Evolutionary conservation across 139 green algal genomes (phyloP).

Genomic region (Chlamydomonas eustigma): DNA sequence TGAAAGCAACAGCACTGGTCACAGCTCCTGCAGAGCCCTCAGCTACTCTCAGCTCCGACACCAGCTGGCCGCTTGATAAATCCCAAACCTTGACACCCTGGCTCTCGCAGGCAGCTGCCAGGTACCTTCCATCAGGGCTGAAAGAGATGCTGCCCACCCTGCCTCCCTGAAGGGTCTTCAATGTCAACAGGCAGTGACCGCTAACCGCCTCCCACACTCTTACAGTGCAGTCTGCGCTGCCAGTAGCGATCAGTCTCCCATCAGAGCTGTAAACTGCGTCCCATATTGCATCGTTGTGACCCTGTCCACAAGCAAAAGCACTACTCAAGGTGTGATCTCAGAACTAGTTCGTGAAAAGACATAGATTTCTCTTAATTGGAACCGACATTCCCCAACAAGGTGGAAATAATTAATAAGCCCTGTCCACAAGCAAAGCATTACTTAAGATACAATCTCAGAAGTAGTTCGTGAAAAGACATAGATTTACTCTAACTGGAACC

Average conservation of each 20-base stretch:
- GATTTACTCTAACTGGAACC: no score
- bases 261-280: background rate
- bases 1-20: slow-evolving; percentile 1
- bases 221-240: background rate
- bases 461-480: no score
- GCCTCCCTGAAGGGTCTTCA: background rate
- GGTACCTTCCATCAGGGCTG: background rate
- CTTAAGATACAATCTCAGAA: no score
- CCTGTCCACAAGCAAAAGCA: no score
- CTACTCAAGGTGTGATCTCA: no score
- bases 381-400: no score
- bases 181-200: background rate
- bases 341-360: no score
- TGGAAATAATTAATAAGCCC: no score
- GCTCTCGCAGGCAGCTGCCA: slow-evolving; percentile 58
- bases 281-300: background rate
- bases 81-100: slow-evolving; percentile 21
- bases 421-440: no score
- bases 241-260: background rate
- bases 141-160: background rate
- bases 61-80: background rate
- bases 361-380: no score
- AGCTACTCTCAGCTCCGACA: background rate
- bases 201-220: background rate
- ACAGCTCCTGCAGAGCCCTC: background rate